A percentile compares a stretch with the other conserved stretches of the same genome.
phyloP scores from a whole-genome alignment of 1,284 basidiomycete genomes.

The Irpex lacteus region DNA sequence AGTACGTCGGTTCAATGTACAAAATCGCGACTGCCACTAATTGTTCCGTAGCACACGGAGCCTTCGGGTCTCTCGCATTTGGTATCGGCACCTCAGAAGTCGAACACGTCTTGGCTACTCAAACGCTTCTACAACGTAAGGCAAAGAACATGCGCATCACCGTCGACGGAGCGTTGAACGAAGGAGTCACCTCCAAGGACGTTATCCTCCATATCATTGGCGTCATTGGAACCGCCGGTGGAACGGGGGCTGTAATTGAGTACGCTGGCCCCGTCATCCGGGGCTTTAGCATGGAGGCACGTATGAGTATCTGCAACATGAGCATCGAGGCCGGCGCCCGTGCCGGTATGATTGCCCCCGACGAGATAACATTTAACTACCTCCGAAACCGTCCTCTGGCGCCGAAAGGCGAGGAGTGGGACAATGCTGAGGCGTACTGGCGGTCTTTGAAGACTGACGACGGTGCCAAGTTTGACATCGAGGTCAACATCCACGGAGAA shows the following conservation, averaged over 20 bases:
- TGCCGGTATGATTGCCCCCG: slow-evolving; percentile 94
- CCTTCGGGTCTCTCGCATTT: slow-evolving; percentile 94
- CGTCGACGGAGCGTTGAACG: slow-evolving; percentile 82
- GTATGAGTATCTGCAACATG: slow-evolving; percentile 99
- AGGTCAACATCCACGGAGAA: slow-evolving; percentile 82
- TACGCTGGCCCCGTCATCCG: slow-evolving; percentile 92
- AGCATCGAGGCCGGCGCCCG: slow-evolving; percentile 95
- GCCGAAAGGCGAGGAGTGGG: slow-evolving; percentile 89
- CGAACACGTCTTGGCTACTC: slow-evolving; percentile 95
- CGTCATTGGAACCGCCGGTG: slow-evolving; percentile 91
- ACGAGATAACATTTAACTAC: slow-evolving; percentile 89
- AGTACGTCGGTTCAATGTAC: slow-evolving; percentile 45
- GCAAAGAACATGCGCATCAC: slow-evolving; percentile 95
- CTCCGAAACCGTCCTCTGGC: slow-evolving; percentile 84
- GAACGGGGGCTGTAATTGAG: slow-evolving; percentile 92
- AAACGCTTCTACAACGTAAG: slow-evolving; percentile 90
- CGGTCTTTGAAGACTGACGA: slow-evolving; percentile 82
- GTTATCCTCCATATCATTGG: slow-evolving; percentile 95
- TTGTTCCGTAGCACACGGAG: slow-evolving; percentile 74
- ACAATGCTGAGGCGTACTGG: slow-evolving; percentile 88
- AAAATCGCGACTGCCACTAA: not conserved
- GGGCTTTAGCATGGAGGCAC: slow-evolving; percentile 90
- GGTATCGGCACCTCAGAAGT: slow-evolving; percentile 97
- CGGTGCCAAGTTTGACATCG: slow-evolving; percentile 87
- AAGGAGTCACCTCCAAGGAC: slow-evolving; percentile 94